These are phyloP conservation scores for Phytophthora meadii DNA, from an alignment of 352 stramenopile species.

Conservation along the genomic window DNA sequence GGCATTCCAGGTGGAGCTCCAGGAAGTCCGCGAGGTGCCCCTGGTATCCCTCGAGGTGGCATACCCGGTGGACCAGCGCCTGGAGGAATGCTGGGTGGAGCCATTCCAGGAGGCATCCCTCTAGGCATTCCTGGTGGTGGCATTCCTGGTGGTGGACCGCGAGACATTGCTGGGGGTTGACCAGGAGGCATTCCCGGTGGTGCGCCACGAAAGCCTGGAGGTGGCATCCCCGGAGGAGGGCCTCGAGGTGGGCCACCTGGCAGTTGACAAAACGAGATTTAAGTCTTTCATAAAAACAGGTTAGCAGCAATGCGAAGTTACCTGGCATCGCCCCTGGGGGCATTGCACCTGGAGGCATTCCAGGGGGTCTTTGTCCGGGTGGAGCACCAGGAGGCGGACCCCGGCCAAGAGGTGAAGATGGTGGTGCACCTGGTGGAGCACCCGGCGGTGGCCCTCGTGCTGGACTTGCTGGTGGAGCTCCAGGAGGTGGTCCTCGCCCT, in stretches of 20 bases:
- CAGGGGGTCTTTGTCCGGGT: conserved; percentile 30
- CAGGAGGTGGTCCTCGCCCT: conserved; percentile 20
- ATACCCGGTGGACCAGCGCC: conserved; percentile 30
- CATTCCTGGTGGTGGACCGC: conserved; percentile 42
- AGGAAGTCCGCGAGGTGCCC: conserved; percentile 19
- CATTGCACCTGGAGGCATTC: conserved; percentile 17
- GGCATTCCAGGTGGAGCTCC: conserved; percentile 34
- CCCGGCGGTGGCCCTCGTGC: conserved; percentile 37
- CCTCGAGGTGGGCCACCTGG: conserved; percentile 31
- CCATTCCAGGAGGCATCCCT: conserved; percentile 29
- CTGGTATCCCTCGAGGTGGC: conserved; percentile 29
- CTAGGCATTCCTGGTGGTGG: conserved; percentile 44
- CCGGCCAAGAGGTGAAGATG: conserved; percentile 9
- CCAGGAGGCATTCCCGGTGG: conserved; percentile 14
- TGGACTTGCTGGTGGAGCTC: conserved; percentile 14
- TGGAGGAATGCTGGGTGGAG: conserved; percentile 25
- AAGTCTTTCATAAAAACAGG: not conserved
- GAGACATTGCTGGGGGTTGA: conserved; percentile 27
- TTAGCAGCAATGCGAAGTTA: too few relatives aligned
- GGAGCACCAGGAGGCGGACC: conserved; percentile 38
- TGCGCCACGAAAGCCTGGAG: not conserved
- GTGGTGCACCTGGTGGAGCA: conserved; percentile 18
- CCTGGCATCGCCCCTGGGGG: not conserved
- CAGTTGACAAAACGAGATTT: not conserved
- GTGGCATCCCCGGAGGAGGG: conserved; percentile 10